Conservation (phyloP, 1,139 yeast species). For the Geotrichum restrictum region DNA sequence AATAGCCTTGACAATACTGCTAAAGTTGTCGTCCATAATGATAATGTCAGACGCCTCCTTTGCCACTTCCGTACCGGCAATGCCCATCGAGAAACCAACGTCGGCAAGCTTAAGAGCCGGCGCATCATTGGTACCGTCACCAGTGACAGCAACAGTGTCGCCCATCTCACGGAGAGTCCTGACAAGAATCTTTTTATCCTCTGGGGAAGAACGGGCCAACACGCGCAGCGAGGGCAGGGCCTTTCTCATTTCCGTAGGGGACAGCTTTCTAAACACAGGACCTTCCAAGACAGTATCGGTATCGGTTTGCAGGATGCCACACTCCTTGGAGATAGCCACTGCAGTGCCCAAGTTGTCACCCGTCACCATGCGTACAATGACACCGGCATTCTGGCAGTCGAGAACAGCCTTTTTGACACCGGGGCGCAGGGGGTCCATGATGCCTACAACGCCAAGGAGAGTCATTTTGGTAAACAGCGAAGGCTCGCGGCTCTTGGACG, state of each 20-base stretch:
- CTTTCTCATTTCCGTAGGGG: constrained; percentile 52
- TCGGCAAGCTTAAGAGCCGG: constrained; percentile 77
- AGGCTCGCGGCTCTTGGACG: constrained; percentile 40
- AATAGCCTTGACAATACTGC: constrained; percentile 92
- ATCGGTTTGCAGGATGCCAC: constrained; percentile 62
- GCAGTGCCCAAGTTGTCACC: constrained; percentile 94
- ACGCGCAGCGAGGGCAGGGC: constrained; percentile 74
- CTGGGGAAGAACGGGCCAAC: constrained; percentile 91
- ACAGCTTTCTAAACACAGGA: constrained; percentile 71
- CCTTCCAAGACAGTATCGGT: constrained; percentile 84
- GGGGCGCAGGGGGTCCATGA: constrained; percentile 86
- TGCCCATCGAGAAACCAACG: constrained; percentile 83
- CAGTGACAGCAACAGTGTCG: constrained; percentile 97
- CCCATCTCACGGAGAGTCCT: constrained; percentile 74
- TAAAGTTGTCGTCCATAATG: constrained; percentile 89
- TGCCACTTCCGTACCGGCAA: constrained; percentile 77
- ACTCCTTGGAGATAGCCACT: constrained; percentile 77
- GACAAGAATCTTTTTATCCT: constrained; percentile 84
- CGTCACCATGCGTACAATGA: constrained; percentile 93
- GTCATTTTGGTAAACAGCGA: constrained; percentile 32
- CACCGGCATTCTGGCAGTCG: constrained; percentile 87
- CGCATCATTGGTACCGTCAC: constrained; percentile 92
- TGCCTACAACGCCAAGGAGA: constrained; percentile 70
- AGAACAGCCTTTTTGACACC: constrained; percentile 89
- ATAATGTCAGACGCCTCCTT: constrained; percentile 77